These are phyloP conservation scores for Vicia villosa DNA, from an alignment of 306 rosid genomes.

Conservation along the genomic window DNA sequence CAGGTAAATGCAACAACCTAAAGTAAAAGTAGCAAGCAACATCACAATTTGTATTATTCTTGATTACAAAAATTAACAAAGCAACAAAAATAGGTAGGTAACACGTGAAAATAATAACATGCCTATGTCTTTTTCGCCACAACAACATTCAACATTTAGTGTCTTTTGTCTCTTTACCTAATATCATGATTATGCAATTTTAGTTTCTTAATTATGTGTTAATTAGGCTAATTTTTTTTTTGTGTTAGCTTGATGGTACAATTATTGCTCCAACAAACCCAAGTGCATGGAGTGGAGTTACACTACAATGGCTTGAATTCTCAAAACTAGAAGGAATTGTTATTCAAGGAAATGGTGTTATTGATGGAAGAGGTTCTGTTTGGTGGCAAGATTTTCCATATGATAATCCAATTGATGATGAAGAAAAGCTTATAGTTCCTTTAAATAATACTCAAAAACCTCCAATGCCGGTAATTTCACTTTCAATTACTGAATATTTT, in stretches of 20 bases:
- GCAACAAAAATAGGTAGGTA: background rate
- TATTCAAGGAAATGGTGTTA: conserved; percentile 76
- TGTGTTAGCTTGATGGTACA: conserved; percentile 83
- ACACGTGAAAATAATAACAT: conserved; percentile 33
- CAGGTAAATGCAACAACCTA: conserved; percentile 58
- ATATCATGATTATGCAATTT: background rate
- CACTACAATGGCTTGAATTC: conserved; percentile 86
- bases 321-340: conserved; percentile 73
- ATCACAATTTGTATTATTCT: background rate
- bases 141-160: conserved; percentile 13
- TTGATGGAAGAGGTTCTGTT: conserved; percentile 90
- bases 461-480: conserved; percentile 61
- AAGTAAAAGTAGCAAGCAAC: background rate
- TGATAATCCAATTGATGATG: conserved; percentile 76
- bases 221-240: conserved; percentile 9
- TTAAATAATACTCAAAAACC: conserved; percentile 60
- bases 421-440: conserved; percentile 72
- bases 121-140: conserved; percentile 30
- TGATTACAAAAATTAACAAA: background rate
- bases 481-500: background rate
- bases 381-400: conserved; percentile 85
- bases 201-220: no score
- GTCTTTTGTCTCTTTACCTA: conserved; percentile 2
- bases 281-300: conserved; percentile 73
- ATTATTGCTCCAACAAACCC: conserved; percentile 82